Percentiles rank a stretch among this genome's conserved stretches.
phyloP scores from a whole-genome alignment of 371 early-diverging fungal genomes.

The Apophysomyces sp. region DNA sequence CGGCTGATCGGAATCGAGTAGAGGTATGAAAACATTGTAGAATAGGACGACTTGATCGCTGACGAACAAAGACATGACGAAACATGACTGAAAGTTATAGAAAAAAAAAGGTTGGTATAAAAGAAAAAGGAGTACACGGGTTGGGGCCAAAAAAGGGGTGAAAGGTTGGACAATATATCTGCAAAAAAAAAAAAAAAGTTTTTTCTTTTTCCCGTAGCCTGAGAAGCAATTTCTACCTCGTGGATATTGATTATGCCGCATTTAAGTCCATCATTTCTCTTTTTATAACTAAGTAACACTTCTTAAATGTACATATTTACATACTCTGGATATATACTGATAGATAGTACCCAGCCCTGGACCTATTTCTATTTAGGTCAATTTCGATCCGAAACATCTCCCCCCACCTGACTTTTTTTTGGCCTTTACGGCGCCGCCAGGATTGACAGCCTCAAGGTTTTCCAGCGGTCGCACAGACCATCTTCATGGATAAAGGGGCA shows the following conservation, averaged over 20 bases:
- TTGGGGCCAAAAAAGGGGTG: not conserved
- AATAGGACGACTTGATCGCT: not conserved
- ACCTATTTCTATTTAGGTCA: too few relatives aligned
- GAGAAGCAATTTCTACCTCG: too few relatives aligned
- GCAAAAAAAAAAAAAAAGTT: not conserved
- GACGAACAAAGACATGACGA: not conserved
- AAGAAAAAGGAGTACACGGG: too few relatives aligned
- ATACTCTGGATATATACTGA: too few relatives aligned
- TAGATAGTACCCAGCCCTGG: too few relatives aligned
- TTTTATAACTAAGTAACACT: too few relatives aligned
- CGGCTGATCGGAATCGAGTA: slow-evolving; percentile 12
- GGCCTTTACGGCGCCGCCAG: not conserved
- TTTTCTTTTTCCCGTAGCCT: too few relatives aligned
- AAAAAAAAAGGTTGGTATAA: not conserved
- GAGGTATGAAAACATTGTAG: not conserved
- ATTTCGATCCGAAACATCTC: not conserved
- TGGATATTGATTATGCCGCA: too few relatives aligned
- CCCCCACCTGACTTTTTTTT: not conserved
- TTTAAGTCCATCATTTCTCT: too few relatives aligned
- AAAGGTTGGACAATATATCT: not conserved
- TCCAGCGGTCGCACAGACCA: slow-evolving; percentile 2
- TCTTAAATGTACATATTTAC: too few relatives aligned
- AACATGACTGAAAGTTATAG: not conserved
- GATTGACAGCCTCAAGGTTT: not conserved
- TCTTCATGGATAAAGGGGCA: not conserved